phyloP scores from a whole-genome alignment of 352 stramenopile species.

The Thalassiosira allenii region DNA sequence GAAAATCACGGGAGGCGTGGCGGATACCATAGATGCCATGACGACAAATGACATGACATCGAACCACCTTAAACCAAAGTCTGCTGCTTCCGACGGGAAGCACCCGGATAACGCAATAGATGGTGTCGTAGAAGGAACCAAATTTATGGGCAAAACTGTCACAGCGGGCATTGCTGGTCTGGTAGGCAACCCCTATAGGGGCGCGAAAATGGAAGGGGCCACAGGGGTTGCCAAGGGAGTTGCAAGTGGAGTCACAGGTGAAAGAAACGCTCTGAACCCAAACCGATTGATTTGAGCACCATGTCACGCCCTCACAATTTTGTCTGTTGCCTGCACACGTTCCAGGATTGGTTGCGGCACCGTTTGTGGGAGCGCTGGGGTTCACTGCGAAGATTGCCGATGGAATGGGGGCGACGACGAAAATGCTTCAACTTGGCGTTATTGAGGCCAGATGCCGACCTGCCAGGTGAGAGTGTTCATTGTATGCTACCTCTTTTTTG shows the following conservation, averaged over 20 bases:
- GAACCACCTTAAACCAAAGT: slow-evolving; percentile 59
- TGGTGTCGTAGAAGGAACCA: slow-evolving; percentile 61
- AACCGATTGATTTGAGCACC: too few species aligned
- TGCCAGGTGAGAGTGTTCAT: slow-evolving; percentile 39
- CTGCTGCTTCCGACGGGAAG: slow-evolving; percentile 24
- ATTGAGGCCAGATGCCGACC: slow-evolving; percentile 66
- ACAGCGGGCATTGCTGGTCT: slow-evolving; percentile 59
- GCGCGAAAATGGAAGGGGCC: slow-evolving; percentile 41
- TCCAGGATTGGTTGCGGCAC: slow-evolving; percentile 53
- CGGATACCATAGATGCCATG: slow-evolving; percentile 52
- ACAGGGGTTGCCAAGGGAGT: slow-evolving; percentile 57
- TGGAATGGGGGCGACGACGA: slow-evolving; percentile 57
- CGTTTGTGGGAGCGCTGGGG: slow-evolving; percentile 64
- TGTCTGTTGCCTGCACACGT: too few species aligned
- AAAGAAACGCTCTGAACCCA: too few species aligned
- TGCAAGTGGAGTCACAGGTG: slow-evolving; percentile 47
- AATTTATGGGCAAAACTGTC: slow-evolving; percentile 51
- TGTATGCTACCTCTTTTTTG: slow-evolving; percentile 11
- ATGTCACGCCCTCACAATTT: too few species aligned
- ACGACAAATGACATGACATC: slow-evolving; percentile 51
- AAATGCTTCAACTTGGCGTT: slow-evolving; percentile 49
- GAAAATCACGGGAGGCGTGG: slow-evolving; percentile 54
- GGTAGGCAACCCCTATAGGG: slow-evolving; percentile 65
- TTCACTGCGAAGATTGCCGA: slow-evolving; percentile 63
- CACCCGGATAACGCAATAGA: slow-evolving; percentile 56